Base-by-base conservation (phyloP, 139 green algal species). In the Nannochloris sp. region DNA sequence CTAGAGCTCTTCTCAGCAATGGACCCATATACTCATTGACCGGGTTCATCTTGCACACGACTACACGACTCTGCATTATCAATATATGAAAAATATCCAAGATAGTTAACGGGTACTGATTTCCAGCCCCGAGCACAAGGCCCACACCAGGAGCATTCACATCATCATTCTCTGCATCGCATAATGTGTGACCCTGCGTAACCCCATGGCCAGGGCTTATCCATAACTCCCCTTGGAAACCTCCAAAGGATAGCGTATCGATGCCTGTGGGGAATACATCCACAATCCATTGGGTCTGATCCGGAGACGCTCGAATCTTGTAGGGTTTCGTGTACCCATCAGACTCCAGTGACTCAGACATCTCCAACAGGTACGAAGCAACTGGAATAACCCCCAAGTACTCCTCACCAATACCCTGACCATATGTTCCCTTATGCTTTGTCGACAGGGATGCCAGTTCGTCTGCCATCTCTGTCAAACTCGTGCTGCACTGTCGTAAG, bases 111-210 rank as follows among this genome's bases (percentile, higher is more conserved):
- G 72, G 49, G 8, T 76, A 56, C 60, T 89, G 82, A 66, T 89
- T 89, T 49, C 82, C 82, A n/a, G 82, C 82, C 8, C 81, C 82
- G 53, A 92, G 72, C 44, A 91, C 85, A 55, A 91, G 72, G 3
- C 65, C 63, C 23, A 90, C 76, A 11, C 65, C 68, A 16, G 49
- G 17, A 9, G 14, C 46, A 13, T 9, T 59, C 26, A 49, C 48
- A 53, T 10, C 36, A 5, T 49, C 10, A 9, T 53, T 53, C n/a
- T 53, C 17, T 28, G 46, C 33, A 40, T 40, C 3, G 33, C 33
- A 25, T 11, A 53, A 2, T 56, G 30, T 14, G 11, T 26, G 17
- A 45, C 16, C 78, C 71, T 89, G 82, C 13, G 55, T 82, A 11
- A 80, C 36, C 9, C 72, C 72, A 48, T 84, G 59, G 37, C 83